Base-by-base conservation (phyloP, 164 flowering plant genomes). In the Tetracentron sinense region DNA sequence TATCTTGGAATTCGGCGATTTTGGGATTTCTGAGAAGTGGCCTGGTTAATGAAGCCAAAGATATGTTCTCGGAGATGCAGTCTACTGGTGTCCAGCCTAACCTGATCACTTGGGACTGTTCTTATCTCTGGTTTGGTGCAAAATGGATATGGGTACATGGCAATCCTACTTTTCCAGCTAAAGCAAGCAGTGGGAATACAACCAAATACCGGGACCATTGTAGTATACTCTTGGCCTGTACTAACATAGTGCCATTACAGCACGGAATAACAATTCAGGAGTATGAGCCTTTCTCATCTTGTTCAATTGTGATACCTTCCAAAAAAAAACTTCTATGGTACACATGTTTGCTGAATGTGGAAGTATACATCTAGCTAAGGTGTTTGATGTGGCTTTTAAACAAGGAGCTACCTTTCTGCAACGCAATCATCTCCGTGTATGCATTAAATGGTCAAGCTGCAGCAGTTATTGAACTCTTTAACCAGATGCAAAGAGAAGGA, bases 261-360 rank as follows among this genome's bases (percentile, higher is more conserved):
- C 46, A 54, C 59, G 94, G 93, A 67, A 82, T 70, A 61, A 74
- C 81, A 11, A 71, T 87, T 54, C 93, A 90, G 82, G 83, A 87
- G 58, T 77, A 69, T 61, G 53, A 61, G 44, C 50, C 67, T 28
- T 60, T 0, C 31, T 60, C 54, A 8, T 77, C 76, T 48, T 42
- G 60, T 67, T 72, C 69, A 8, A 46, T 85, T n/a, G 55, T 70
- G n/a, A n/a, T n/a, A n/a, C n/a, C n/a, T n/a, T n/a, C n/a, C n/a
- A n/a, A n/a, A n/a, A n/a, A n/a, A n/a, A n/a, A 53, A 83, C 86
- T 61, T 75, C 89, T 60, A 68, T 87, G 21, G 72, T 81, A 50
- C 75, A 83, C 66, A 83, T 87, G 91, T 85, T 84, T 76, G 86
- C 85, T 29, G 84, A 85, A 79, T 87, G 88, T 72, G 91, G 93